A percentile compares a stretch with the other conserved stretches of the same genome.
phyloP scores from a whole-genome alignment of 176 grass and related monocot species.

The Zoysia japonica region DNA sequence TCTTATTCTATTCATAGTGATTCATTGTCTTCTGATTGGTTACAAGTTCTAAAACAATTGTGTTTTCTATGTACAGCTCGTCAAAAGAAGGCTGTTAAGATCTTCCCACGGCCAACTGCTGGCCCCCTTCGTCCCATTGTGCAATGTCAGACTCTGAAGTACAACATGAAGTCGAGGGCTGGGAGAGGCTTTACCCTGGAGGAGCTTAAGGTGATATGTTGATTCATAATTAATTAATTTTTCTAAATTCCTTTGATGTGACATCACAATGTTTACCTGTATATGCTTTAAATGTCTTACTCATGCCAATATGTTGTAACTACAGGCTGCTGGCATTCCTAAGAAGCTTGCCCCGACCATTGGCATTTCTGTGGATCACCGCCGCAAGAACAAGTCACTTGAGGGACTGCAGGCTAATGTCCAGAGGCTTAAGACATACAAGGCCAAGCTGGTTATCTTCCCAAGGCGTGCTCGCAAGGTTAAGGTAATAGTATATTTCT shows the following conservation, averaged over 20 bases:
- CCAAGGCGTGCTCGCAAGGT: slow-evolving; percentile 78
- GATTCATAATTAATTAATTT: neutral
- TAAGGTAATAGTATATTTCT: slow-evolving; percentile 45
- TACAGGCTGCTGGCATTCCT: slow-evolving; percentile 68
- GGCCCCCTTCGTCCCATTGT: slow-evolving; percentile 76
- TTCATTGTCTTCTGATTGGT: neutral
- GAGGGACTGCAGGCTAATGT: slow-evolving; percentile 84
- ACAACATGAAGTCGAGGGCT: slow-evolving; percentile 97
- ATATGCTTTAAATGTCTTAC: neutral
- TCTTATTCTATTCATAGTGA: neutral
- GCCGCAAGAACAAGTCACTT: slow-evolving; percentile 77
- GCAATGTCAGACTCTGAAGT: slow-evolving; percentile 85
- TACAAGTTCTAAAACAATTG: neutral
- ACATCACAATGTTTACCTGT: neutral
- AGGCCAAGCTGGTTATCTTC: slow-evolving; percentile 96
- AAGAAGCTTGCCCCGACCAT: slow-evolving; percentile 88
- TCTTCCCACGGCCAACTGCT: slow-evolving; percentile 83
- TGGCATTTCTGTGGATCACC: slow-evolving; percentile 82
- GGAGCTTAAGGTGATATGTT: slow-evolving; percentile 73
- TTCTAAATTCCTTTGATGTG: neutral
- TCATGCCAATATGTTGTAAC: neutral
- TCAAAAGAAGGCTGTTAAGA: slow-evolving; percentile 92
- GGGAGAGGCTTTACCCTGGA: slow-evolving; percentile 83
- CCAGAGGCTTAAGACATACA: slow-evolving; percentile 87
- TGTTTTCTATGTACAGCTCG: slow-evolving; percentile 51